phyloP scores from a whole-genome alignment of 1,139 yeast genomes.

The Magnusiomyces ingens region DNA sequence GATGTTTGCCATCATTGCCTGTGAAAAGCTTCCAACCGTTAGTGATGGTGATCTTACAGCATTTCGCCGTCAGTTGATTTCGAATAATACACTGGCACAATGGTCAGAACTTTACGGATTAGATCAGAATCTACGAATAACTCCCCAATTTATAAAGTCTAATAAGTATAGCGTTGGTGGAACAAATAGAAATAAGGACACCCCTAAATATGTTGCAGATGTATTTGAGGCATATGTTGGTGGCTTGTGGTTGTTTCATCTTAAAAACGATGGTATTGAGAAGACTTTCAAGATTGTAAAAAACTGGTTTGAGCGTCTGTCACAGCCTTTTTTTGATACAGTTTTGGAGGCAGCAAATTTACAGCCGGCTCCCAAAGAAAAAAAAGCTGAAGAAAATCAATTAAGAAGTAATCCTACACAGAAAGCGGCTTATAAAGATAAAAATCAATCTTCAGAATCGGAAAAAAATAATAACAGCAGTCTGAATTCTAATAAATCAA shows the following conservation, averaged over 20 bases:
- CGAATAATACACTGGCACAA: constrained; percentile 64
- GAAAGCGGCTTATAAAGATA: no score
- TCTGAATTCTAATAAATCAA: no score
- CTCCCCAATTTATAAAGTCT: constrained; percentile 5
- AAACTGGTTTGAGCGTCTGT: constrained; percentile 54
- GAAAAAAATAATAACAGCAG: no score
- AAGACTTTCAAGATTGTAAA: constrained; percentile 44
- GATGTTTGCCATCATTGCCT: constrained; percentile 62
- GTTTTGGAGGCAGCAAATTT: constrained; percentile 18
- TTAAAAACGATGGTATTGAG: constrained; percentile 42
- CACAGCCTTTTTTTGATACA: constrained; percentile 45
- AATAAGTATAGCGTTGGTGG: constrained; percentile 25
- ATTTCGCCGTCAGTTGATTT: constrained; percentile 63
- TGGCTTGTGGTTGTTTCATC: constrained; percentile 42
- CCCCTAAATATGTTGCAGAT: constrained; percentile 58
- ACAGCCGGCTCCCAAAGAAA: background rate
- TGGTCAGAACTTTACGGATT: constrained; percentile 70
- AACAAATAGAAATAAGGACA: constrained; percentile 20
- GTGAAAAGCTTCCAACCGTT: constrained; percentile 56
- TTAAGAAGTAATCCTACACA: background rate
- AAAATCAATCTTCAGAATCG: no score
- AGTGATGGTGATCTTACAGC: constrained; percentile 78
- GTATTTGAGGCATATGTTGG: constrained; percentile 90
- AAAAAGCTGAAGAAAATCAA: background rate
- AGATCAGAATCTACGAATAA: constrained; percentile 47